phyloP scores from a whole-genome alignment of 208 protist genomes.

The Leishmania tropica region DNA sequence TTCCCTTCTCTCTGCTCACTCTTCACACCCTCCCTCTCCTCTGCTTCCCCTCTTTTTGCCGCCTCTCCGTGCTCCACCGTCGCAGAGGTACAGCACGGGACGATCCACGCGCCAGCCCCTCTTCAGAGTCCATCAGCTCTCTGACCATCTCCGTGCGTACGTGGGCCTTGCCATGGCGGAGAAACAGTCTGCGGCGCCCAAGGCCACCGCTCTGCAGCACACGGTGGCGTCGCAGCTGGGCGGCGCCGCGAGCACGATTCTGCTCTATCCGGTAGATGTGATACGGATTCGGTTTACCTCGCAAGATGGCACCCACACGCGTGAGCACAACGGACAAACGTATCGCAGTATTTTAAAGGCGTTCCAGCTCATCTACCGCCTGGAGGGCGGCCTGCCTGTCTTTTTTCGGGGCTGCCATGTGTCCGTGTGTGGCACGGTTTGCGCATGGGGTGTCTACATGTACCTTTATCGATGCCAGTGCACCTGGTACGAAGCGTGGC shows the following conservation, averaged over 20 bases:
- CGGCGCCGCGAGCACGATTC: slow-evolving; percentile 53
- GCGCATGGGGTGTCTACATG: slow-evolving; percentile 89
- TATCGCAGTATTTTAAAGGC: slow-evolving; percentile 47
- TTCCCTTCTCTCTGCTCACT: no score
- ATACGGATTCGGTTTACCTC: slow-evolving; percentile 90
- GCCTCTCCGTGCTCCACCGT: background rate
- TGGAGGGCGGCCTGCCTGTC: slow-evolving; percentile 56
- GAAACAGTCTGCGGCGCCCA: background rate
- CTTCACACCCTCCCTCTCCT: no score
- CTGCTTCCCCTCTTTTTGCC: background rate
- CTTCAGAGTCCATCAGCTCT: background rate
- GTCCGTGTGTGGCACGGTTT: slow-evolving; percentile 56
- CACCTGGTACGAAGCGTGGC: slow-evolving; percentile 24
- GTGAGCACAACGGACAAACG: slow-evolving; percentile 78
- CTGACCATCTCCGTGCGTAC: background rate
- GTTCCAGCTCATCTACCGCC: slow-evolving; percentile 40
- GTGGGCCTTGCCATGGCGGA: background rate
- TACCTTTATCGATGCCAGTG: slow-evolving; percentile 72
- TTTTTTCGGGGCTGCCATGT: slow-evolving; percentile 80
- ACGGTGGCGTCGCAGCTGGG: slow-evolving; percentile 72
- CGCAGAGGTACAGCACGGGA: background rate
- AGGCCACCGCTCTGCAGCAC: slow-evolving; percentile 43
- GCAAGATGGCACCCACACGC: slow-evolving; percentile 70
- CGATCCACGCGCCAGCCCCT: background rate
- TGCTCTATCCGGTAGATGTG: slow-evolving; percentile 90